A percentile compares a stretch with the other conserved stretches of the same genome.
Conservation (phyloP, 139 green algal species). For the Nannochloris sp. region DNA sequence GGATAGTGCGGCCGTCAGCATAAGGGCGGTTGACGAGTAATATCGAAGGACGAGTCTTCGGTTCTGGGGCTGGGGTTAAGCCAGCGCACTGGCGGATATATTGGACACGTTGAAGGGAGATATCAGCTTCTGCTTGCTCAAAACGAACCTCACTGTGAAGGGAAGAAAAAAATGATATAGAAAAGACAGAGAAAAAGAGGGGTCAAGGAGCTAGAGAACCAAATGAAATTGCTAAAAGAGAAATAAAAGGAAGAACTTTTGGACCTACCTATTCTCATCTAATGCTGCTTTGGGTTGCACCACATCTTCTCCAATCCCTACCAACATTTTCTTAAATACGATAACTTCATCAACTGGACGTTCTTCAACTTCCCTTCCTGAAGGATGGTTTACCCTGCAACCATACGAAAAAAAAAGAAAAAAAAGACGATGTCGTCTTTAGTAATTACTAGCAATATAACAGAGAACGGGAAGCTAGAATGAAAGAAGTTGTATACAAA, state of each 20-base stretch:
- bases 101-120: background rate
- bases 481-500: background rate
- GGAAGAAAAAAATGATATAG: too few relatives aligned
- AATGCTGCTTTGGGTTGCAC: conserved; percentile 4
- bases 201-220: too few relatives aligned
- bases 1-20: conserved; percentile 3
- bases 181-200: too few relatives aligned
- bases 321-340: background rate
- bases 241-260: background rate
- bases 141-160: background rate
- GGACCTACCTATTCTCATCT: background rate
- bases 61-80: background rate
- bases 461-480: too few relatives aligned
- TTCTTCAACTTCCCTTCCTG: background rate
- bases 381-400: conserved; percentile 7
- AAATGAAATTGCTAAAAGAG: background rate
- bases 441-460: too few relatives aligned
- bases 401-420: too few relatives aligned
- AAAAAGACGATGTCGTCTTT: too few relatives aligned
- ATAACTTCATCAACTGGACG: background rate
- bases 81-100: conserved; percentile 6
- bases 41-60: background rate
- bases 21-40: conserved; percentile 7
- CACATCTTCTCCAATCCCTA: conserved; percentile 1
- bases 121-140: background rate